A percentile compares a stretch with the other conserved stretches of the same genome.
These are phyloP conservation scores for Boletus rubropictus DNA, from an alignment of 768 basidiomycete species.

Conservation along the genomic window DNA sequence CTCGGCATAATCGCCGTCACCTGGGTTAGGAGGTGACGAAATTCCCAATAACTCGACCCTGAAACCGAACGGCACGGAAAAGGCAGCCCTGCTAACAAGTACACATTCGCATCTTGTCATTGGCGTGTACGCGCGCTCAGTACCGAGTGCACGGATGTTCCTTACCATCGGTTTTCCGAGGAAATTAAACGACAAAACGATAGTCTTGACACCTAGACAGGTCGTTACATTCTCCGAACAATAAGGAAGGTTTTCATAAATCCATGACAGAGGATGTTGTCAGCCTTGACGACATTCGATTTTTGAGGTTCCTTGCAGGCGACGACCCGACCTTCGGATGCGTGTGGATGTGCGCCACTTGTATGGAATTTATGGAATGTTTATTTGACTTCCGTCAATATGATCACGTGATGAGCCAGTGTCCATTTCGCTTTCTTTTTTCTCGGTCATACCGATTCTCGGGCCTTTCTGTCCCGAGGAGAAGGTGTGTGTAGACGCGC, in stretches of 20 bases:
- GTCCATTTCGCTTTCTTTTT: neutral
- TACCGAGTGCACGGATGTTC: too few species aligned
- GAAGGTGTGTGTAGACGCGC: too few species aligned
- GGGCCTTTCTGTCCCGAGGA: neutral
- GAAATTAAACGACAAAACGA: neutral
- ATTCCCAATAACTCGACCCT: slow-evolving; percentile 4
- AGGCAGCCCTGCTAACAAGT: too few species aligned
- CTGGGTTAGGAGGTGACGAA: neutral
- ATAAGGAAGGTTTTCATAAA: neutral
- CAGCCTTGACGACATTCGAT: too few species aligned
- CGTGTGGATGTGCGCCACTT: too few species aligned
- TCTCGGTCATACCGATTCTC: neutral
- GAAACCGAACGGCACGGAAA: neutral
- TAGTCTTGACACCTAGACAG: neutral
- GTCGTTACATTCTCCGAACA: too few species aligned
- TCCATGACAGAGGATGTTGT: neutral
- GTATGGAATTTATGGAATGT: too few species aligned
- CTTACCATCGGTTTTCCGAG: neutral
- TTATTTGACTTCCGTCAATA: too few species aligned
- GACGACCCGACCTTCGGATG: too few species aligned
- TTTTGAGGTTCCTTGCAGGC: too few species aligned
- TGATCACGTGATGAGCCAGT: neutral
- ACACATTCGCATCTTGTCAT: too few species aligned
- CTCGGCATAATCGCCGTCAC: neutral
- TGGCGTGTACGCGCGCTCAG: too few species aligned